Evolutionary conservation across 1,139 yeast species (phyloP), one percentile per base, ranked within the genome.

Genomic region (Eremothecium gossypii): DNA sequence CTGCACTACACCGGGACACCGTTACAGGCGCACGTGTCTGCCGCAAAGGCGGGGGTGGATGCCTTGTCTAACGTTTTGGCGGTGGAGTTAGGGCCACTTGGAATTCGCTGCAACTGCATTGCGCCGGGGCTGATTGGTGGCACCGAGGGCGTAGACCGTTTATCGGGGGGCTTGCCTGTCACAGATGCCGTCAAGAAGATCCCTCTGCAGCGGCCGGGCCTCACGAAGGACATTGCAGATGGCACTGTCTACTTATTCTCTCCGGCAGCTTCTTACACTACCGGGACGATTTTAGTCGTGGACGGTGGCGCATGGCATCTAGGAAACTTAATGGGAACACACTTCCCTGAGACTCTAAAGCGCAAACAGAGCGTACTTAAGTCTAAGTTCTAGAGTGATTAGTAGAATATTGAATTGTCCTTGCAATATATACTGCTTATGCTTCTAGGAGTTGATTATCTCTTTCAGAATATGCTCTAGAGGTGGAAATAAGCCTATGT

Each of bases 1-100:
- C 69, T 87, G 44, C 96, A 87, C 62, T 84, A 83, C 63, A 76
- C 80, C 53, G 96, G 96, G 13, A 76, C 83, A 7, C 95, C 95
- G 7, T 77, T 82, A 65, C 96, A 87, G 64, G 58, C 76, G 6
- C 96, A 86, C 52, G 95, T 85, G 1, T 83, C 87, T 2, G 95
- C 96, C 0, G 96, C 96, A 6, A 87, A 87, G 65, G 95, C 96
- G 1, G 96, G 95, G 14, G 76, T 87, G 30, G 96, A 89, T 58
- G 93, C 95, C 0, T 67, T 87, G 36, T 78, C 87, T 14, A 78
- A 81, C 50, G 81, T 86, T 0, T 64, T 87, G 48, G 94, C 96
- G 0, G 87, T 84, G 7, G 96, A 87, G 63, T 69, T 85, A 47
- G 96, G 96, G 1, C 95, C 96, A 0, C 59, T 83, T 45, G 96